Evolutionary conservation across 179 eudicot genomes (phyloP).

Genomic region (Silene noctiflora): DNA sequence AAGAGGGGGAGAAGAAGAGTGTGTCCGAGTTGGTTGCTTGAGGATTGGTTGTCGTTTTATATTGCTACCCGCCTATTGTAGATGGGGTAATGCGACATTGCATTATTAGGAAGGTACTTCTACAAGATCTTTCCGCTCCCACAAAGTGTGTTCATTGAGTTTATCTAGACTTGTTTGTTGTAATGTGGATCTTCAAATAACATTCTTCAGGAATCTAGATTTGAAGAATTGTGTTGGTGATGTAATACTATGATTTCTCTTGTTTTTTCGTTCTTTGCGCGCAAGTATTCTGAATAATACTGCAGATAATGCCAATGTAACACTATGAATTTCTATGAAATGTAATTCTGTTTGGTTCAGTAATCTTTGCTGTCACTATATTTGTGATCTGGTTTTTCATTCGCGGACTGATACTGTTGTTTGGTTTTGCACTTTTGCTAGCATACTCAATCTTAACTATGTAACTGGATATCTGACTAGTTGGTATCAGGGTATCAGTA

Average conservation of each 20-base stretch:
- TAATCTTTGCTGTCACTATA: neutral
- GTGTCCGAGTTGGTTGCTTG: constrained; percentile 14
- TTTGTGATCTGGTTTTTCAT: neutral
- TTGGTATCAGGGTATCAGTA: no score
- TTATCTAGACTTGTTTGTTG: constrained; percentile 5
- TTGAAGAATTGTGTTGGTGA: neutral
- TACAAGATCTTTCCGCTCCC: neutral
- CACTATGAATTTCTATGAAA: neutral
- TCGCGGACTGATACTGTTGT: neutral
- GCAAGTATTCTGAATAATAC: neutral
- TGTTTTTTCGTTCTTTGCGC: neutral
- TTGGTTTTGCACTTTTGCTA: no score
- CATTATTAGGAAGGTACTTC: constrained; percentile 16
- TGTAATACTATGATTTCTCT: constrained; percentile 15
- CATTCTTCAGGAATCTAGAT: constrained; percentile 14
- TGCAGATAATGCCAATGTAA: constrained; percentile 12
- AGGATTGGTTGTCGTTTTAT: neutral
- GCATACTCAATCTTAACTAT: no score
- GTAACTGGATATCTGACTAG: no score
- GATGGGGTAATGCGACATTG: neutral
- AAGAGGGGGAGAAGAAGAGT: constrained; percentile 18
- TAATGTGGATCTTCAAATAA: neutral
- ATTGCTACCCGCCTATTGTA: neutral
- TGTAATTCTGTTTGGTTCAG: neutral
- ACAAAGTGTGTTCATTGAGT: neutral